Percentiles rank a stretch among this genome's conserved stretches.
Conservation (phyloP, 225 moss, liverwort and hornwort genomes). For the Marchantia paleacea region DNA sequence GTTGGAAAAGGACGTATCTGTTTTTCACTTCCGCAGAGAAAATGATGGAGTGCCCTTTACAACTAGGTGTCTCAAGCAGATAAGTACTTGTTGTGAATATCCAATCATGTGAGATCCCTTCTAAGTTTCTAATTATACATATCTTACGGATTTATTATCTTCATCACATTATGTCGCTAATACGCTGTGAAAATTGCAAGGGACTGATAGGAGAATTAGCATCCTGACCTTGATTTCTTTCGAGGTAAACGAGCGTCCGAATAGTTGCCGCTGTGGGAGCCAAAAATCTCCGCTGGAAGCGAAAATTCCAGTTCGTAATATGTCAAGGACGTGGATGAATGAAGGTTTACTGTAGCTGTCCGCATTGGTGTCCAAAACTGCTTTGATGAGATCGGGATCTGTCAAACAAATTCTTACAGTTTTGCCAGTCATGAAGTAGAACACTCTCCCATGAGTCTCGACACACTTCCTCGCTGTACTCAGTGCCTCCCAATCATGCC, state of each 20-base stretch:
- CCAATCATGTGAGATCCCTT: too few species aligned
- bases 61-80: too few species aligned
- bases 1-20: too few species aligned
- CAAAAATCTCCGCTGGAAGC: constrained; percentile 66
- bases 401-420: constrained; percentile 71
- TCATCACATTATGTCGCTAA: not conserved
- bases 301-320: constrained; percentile 69
- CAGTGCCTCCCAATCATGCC: constrained; percentile 44
- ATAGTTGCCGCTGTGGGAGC: constrained; percentile 78
- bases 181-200: not conserved
- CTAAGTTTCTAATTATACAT: too few species aligned
- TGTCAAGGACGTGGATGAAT: constrained; percentile 56
- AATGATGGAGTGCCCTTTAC: too few species aligned
- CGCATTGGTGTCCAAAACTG: constrained; percentile 64
- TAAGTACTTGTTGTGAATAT: too few species aligned
- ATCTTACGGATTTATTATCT: not conserved
- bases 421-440: constrained; percentile 76
- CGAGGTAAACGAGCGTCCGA: constrained; percentile 58
- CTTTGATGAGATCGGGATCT: constrained; percentile 71
- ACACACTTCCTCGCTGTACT: constrained; percentile 45
- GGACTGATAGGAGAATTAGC: not conserved
- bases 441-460: constrained; percentile 52
- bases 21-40: too few species aligned
- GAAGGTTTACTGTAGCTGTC: constrained; percentile 69
- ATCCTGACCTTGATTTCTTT: constrained; percentile 71